phyloP scores from a whole-genome alignment of 441 rosid genomes.

The Eugenia klotzschiana region DNA sequence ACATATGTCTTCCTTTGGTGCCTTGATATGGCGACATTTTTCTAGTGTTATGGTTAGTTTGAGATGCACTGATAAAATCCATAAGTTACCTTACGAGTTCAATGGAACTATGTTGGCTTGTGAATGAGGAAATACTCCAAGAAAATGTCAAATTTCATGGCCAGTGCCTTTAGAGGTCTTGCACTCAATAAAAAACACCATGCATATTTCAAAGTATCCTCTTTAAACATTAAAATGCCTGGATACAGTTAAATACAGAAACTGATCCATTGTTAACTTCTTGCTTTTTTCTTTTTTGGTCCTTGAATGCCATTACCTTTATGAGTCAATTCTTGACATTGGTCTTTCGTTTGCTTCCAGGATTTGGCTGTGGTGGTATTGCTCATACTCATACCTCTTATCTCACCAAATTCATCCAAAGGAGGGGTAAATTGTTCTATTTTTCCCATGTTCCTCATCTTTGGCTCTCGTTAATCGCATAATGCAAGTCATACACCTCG shows the following conservation, averaged over 20 bases:
- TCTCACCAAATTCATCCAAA: constrained; percentile 94
- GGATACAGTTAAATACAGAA: not conserved
- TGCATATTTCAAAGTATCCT: not conserved
- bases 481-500: not conserved
- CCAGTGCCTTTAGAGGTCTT: not conserved
- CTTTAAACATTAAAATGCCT: not conserved
- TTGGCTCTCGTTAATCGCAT: not conserved
- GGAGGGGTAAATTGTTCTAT: constrained; percentile 75
- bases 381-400: constrained; percentile 94
- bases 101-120: not conserved
- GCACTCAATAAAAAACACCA: not conserved
- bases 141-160: not conserved
- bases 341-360: constrained; percentile 25
- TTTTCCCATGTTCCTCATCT: constrained; percentile 3
- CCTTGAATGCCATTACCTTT: not conserved
- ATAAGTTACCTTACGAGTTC: not conserved
- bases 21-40: not conserved
- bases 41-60: not conserved
- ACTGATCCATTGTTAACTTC: not conserved
- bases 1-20: not conserved
- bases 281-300: not conserved
- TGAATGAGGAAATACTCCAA: not conserved
- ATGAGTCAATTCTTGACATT: not conserved
- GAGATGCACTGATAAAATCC: not conserved
- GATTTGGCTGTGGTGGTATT: constrained; percentile 97